Base-by-base conservation (phyloP, 768 basidiomycete species). In the Boletus rubropictus region DNA sequence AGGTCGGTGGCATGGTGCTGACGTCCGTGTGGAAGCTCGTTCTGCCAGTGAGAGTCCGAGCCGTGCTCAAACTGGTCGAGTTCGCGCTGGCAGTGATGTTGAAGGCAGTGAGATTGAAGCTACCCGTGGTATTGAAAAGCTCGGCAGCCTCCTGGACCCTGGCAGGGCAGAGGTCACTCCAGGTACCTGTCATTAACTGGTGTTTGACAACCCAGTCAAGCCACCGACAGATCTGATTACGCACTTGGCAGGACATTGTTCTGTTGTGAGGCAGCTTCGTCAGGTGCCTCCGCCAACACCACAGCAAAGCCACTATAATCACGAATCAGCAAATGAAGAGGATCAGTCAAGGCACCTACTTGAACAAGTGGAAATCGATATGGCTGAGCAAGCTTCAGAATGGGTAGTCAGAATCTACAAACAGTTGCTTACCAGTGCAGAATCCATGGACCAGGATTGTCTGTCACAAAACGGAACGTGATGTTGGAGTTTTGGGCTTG, bases 361-460 rank as follows among this genome's bases (percentile, higher is more conserved):
- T 31, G 41, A 46, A 45, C 39, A 67, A 41, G 49, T 67, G 64
- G 32, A 53, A 67, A 46, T 67, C 66, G 36, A 65, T 62, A 42
- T 65, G 64, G 46, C 66, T 67, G 22, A 31, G 28, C 4, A 51
- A 43, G 3, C 2, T 25, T 55, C 44, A 54, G 45, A 17, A 9
- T 12, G 12, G 8, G 22, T 3, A 34, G 20, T 18, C 5, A 37
- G 20, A 22, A 42, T 27, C 9, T 27, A 11, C 12, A 17, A 36
- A 34, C 11, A 8, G 17, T 8, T 40, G 31, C 57, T 43, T 31
- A 62, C 65, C 66, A 76, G 51, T 76, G 76, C 25, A 76, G 50
- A 53, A 76, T 67, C 77, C 80, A 82, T 3, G 77, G 76, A 10
- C 84, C 84, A 4, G 82, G 73, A 62, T 86, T 86, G 56, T 86